A percentile compares a stretch with the other conserved stretches of the same genome.
These are phyloP conservation scores for Furculomyces boomerangus DNA, from an alignment of 371 early-diverging fungal genomes.

Conservation along the genomic window DNA sequence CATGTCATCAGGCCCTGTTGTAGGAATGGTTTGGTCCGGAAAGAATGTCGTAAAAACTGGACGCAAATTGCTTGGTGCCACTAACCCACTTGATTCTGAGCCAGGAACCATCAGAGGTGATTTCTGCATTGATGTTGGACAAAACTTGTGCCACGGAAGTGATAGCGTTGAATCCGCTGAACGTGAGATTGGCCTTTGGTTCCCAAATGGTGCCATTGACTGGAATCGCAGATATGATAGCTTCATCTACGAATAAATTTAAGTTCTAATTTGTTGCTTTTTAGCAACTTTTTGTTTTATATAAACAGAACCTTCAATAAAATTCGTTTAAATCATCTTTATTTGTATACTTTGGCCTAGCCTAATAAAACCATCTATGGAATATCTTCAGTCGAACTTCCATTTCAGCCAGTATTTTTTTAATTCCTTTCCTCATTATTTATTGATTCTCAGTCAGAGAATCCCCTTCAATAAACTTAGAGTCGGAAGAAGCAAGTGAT, in stretches of 20 bases:
- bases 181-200: conserved; percentile 95
- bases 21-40: conserved; percentile 84
- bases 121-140: conserved; percentile 80
- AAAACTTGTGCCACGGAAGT: conserved; percentile 98
- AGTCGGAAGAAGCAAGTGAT: conserved; percentile 66
- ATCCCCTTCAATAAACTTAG: conserved; percentile 68
- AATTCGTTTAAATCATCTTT: background rate
- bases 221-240: conserved; percentile 32
- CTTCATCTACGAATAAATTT: conserved; percentile 42
- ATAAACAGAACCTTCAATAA: background rate
- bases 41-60: conserved; percentile 94
- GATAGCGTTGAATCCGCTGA: conserved; percentile 96
- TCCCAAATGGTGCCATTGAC: conserved; percentile 48
- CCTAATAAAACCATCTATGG: too few species aligned
- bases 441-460: conserved; percentile 72
- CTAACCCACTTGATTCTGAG: conserved; percentile 78
- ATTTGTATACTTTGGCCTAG: conserved; percentile 31
- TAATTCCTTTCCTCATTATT: too few species aligned
- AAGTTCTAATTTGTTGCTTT: background rate
- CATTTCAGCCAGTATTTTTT: too few species aligned
- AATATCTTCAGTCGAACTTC: too few species aligned
- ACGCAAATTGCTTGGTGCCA: conserved; percentile 90
- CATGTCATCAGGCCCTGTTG: conserved; percentile 57
- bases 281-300: background rate
- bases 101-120: conserved; percentile 99